Evolutionary conservation across 768 basidiomycete genomes (phyloP).

Genomic region (Pisolithus tinctorius): DNA sequence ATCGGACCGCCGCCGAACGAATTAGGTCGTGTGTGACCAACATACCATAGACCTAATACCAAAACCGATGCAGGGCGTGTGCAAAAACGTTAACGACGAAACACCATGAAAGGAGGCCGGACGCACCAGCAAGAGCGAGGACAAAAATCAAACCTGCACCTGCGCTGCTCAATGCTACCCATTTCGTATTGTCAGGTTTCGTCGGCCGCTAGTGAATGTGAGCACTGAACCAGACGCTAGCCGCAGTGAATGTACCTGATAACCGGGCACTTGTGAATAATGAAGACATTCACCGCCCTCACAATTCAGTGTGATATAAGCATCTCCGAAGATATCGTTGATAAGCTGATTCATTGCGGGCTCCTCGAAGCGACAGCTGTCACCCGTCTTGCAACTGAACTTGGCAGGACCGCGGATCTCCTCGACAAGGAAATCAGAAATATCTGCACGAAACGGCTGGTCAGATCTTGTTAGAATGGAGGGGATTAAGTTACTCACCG

Average conservation of each 20-base stretch:
- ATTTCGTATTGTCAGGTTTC: slow-evolving; percentile 75
- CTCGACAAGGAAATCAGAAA: slow-evolving; percentile 86
- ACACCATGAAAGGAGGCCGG: neutral
- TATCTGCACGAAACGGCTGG: slow-evolving; percentile 47
- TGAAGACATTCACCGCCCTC: slow-evolving; percentile 91
- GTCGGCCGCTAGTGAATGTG: slow-evolving; percentile 48
- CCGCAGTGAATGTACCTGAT: slow-evolving; percentile 39
- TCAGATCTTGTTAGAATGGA: neutral
- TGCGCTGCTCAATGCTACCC: slow-evolving; percentile 81
- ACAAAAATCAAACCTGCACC: slow-evolving; percentile 73
- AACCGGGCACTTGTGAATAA: slow-evolving; percentile 92
- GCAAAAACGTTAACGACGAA: neutral
- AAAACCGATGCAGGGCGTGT: slow-evolving; percentile 5
- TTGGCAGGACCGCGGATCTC: slow-evolving; percentile 86
- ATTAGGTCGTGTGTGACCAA: slow-evolving; percentile 55
- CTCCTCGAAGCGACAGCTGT: slow-evolving; percentile 87
- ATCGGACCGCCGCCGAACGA: slow-evolving; percentile 50
- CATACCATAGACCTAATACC: slow-evolving; percentile 76
- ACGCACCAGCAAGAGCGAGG: slow-evolving; percentile 52
- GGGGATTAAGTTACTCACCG: slow-evolving; percentile 45
- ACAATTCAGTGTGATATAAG: slow-evolving; percentile 81
- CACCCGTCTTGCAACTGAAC: slow-evolving; percentile 69
- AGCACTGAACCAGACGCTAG: neutral
- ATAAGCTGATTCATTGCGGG: slow-evolving; percentile 96
- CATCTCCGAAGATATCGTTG: slow-evolving; percentile 88